Evolutionary conservation across 768 basidiomycete genomes (phyloP), one percentile per base, ranked within the genome.

Genomic region (Leccinellum luteum): DNA sequence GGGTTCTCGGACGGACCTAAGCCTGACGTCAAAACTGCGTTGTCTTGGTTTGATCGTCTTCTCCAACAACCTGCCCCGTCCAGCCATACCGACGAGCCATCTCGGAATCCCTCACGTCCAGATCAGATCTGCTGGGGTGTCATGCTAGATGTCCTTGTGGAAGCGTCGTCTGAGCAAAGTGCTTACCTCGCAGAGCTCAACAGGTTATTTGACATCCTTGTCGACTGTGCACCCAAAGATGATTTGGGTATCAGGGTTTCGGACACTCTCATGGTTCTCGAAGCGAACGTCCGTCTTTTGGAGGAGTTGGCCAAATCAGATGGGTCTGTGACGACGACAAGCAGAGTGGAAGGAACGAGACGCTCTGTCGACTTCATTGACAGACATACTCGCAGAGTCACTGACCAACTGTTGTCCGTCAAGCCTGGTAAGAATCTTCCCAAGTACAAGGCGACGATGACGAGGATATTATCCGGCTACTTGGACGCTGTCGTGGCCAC

Each of bases 31-130:
- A 62, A 73, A 3, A 85, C 82, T 0, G 91, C 91, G 0, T 63
- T 86, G 44, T 68, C 75, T 6, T 95, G 92, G 92, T 90, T 88
- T 63, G 76, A 85, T 43, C 79, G 82, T 48, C 76, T 93, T 30
- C 71, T 88, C 48, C 67, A 71, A 27, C 81, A 84, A 56, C 70
- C 66, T 65, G 63, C 55, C 62, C 68, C 65, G 62, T 62, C 59
- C 55, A 62, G 55, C 15, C 54, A 77, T 59, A 77, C 78, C 1
- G 81, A 75, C 60, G 73, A 79, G 51, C 71, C 83, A 1, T 68
- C 78, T 7, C 71, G 68, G 10, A 68, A 69, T 0, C 77, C 83
- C 17, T 70, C 78, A 4, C 78, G 80, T 12, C 90, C 90, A 3
- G 79, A 83, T 60, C 58, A 64, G 4, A 59, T 73, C 3, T 79